A percentile compares a stretch with the other conserved stretches of the same genome.
phyloP scores from a whole-genome alignment of 2,329 filamentous ascomycete species.

The Biscogniauxia marginata region DNA sequence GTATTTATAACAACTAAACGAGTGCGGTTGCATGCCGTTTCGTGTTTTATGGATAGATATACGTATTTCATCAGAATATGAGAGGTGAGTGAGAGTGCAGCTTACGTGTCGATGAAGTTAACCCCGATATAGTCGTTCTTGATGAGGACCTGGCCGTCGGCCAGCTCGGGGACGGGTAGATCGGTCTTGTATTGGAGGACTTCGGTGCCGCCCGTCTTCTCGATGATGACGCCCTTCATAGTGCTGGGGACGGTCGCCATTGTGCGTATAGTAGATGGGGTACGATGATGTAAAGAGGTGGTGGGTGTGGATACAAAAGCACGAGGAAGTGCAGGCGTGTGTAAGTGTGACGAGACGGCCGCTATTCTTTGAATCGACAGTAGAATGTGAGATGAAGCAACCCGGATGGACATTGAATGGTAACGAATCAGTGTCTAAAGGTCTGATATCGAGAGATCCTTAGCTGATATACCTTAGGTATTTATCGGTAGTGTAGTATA shows the following conservation, averaged over 20 bases:
- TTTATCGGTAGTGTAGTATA: too few relatives aligned
- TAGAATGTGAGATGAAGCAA: constrained; percentile 16
- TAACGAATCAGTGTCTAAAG: too few relatives aligned
- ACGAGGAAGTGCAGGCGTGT: background rate
- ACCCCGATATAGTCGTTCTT: constrained; percentile 78
- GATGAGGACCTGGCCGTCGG: constrained; percentile 73
- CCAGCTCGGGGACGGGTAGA: constrained; percentile 65
- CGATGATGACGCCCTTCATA: constrained; percentile 72
- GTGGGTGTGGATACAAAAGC: constrained; percentile 5
- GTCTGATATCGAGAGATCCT: too few relatives aligned
- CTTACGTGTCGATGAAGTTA: constrained; percentile 83
- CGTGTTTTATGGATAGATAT: too few relatives aligned
- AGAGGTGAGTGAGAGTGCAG: too few relatives aligned
- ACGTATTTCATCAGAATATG: too few relatives aligned
- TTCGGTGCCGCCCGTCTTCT: constrained; percentile 69
- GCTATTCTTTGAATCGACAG: constrained; percentile 13
- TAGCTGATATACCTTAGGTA: too few relatives aligned
- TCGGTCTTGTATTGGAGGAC: constrained; percentile 70
- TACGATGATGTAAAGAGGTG: background rate
- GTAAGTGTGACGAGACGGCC: constrained; percentile 13
- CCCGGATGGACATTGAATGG: constrained; percentile 18
- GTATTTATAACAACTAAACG: too few relatives aligned
- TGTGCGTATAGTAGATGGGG: constrained; percentile 6
- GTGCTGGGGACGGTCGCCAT: constrained; percentile 54
- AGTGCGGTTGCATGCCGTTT: too few relatives aligned